These are phyloP conservation scores for Coffea humblotiana DNA, from an alignment of 305 asterid genomes.

Conservation along the genomic window DNA sequence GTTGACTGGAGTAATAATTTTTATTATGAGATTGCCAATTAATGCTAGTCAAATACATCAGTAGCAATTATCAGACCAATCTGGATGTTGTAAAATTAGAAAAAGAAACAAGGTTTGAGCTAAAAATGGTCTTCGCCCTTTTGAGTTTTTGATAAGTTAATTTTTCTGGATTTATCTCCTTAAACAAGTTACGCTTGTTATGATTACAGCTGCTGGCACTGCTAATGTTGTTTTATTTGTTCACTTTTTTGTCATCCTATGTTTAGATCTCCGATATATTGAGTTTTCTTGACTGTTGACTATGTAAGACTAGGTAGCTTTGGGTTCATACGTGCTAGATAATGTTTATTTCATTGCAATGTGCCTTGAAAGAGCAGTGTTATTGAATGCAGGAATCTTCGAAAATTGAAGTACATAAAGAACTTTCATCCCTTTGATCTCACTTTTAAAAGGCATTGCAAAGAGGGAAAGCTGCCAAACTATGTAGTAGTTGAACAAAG, in stretches of 20 bases:
- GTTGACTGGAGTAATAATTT: background rate
- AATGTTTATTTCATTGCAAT: too few relatives aligned
- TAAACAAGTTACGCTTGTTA: background rate
- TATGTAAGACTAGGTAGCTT: too few relatives aligned
- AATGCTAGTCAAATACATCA: background rate
- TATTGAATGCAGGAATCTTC: constrained; percentile 49
- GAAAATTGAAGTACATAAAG: constrained; percentile 64
- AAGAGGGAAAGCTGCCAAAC: constrained; percentile 82
- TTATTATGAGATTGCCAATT: background rate
- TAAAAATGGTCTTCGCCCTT: background rate
- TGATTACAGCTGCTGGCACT: background rate
- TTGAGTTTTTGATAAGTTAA: too few relatives aligned
- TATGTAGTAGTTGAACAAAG: constrained; percentile 79
- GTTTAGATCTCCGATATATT: too few relatives aligned
- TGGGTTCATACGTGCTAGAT: too few relatives aligned
- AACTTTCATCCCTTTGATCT: constrained; percentile 72
- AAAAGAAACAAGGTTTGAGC: background rate
- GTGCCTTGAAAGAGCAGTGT: too few relatives aligned
- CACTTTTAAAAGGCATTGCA: constrained; percentile 59
- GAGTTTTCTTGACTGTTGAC: too few relatives aligned
- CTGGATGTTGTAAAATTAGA: background rate
- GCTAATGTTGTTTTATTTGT: too few relatives aligned
- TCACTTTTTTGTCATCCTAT: too few relatives aligned
- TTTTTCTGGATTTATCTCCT: background rate
- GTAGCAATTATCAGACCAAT: background rate